A percentile compares a stretch with the other conserved stretches of the same genome.
Conservation (phyloP, 768 basidiomycete genomes). For the Pisolithus sp. region DNA sequence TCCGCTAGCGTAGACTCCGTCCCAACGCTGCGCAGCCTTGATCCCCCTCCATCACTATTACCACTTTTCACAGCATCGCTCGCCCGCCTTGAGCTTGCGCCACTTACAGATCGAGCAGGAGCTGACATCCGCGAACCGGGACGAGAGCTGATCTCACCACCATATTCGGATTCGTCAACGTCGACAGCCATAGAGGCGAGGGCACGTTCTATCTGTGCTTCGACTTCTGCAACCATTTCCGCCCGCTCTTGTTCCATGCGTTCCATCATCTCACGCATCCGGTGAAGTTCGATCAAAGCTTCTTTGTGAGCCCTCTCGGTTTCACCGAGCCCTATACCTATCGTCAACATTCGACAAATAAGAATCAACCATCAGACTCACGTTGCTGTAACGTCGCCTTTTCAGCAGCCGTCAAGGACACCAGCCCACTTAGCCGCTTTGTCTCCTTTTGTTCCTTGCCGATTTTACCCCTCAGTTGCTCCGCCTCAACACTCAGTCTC, state of each 20-base stretch:
- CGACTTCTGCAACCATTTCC: slow-evolving; percentile 89
- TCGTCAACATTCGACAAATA: slow-evolving; percentile 4
- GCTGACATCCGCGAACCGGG: slow-evolving; percentile 62
- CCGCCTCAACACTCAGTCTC: slow-evolving; percentile 80
- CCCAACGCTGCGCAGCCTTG: slow-evolving; percentile 60
- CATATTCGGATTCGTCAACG: slow-evolving; percentile 66
- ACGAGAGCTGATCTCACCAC: slow-evolving; percentile 47
- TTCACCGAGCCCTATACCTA: slow-evolving; percentile 61
- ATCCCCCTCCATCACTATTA: slow-evolving; percentile 15
- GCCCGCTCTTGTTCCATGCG: slow-evolving; percentile 82
- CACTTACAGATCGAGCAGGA: slow-evolving; percentile 37
- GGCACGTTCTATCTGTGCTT: slow-evolving; percentile 85
- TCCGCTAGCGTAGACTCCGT: slow-evolving; percentile 81
- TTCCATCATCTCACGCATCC: slow-evolving; percentile 82
- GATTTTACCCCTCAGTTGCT: slow-evolving; percentile 79
- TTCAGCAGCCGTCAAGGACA: slow-evolving; percentile 71
- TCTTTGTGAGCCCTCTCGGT: slow-evolving; percentile 79
- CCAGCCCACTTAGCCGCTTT: slow-evolving; percentile 72
- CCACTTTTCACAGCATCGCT: slow-evolving; percentile 52
- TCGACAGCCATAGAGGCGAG: slow-evolving; percentile 81
- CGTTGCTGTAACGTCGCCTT: slow-evolving; percentile 73
- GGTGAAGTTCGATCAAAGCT: slow-evolving; percentile 72
- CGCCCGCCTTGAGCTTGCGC: slow-evolving; percentile 49
- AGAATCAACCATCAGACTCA: slow-evolving; percentile 33
- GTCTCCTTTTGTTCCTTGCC: slow-evolving; percentile 89